Conservation (phyloP, 306 rosid species). For the Trichosanthes truncata region DNA sequence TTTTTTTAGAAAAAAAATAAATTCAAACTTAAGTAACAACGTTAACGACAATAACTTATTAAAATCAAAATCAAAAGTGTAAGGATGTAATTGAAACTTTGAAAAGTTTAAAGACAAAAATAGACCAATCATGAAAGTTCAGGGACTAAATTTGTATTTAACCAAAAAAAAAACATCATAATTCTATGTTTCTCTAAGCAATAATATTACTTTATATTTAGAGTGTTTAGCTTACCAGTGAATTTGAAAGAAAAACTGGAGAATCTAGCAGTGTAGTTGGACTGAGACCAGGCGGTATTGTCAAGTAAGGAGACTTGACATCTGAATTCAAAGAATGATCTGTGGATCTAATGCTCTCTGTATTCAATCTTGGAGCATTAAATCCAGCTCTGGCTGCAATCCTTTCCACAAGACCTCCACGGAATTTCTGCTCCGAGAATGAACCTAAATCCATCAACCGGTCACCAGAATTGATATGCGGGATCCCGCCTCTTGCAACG, state of each 20-base stretch:
- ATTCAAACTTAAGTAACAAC: no score
- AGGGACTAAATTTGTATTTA: no score
- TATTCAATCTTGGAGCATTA: constrained; percentile 90
- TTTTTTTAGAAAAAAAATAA: no score
- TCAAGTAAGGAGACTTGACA: constrained; percentile 59
- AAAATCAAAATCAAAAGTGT: no score
- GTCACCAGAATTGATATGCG: constrained; percentile 14
- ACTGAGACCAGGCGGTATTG: constrained; percentile 93
- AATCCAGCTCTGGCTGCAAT: constrained; percentile 92
- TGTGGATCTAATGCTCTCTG: constrained; percentile 70
- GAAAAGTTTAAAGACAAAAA: no score
- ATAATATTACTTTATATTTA: neutral
- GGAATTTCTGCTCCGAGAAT: constrained; percentile 32
- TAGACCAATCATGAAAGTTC: no score
- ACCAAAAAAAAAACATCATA: neutral
- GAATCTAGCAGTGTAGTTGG: constrained; percentile 91
- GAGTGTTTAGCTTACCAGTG: constrained; percentile 42
- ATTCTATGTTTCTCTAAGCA: neutral
- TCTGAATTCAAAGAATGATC: constrained; percentile 53
- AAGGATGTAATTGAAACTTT: no score
- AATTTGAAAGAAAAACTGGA: constrained; percentile 82
- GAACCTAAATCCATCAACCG: constrained; percentile 24
- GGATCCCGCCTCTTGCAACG: constrained; percentile 1
- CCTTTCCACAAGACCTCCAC: constrained; percentile 73
- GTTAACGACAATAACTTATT: no score